Base-by-base conservation (phyloP, 2,329 filamentous ascomycete genomes). In the Ophiostoma populinum region DNA sequence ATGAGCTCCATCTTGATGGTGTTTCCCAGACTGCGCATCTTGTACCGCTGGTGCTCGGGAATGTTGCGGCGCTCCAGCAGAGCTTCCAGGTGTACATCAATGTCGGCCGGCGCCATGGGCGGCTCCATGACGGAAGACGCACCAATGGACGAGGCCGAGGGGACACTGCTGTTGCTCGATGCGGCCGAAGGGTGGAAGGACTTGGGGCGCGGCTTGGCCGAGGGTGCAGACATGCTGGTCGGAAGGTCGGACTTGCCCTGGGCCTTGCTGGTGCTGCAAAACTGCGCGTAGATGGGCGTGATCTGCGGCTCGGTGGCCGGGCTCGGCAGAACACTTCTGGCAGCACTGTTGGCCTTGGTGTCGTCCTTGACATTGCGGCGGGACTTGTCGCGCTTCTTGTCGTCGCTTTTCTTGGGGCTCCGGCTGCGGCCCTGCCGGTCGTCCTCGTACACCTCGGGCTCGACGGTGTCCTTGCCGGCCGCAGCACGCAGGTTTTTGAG, bases 1-100 rank as follows among this genome's bases (percentile, higher is more conserved):
- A 95, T 85, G 48, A 98, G 92, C 50, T 95, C 86, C 51, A 85
- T 81, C 57, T 98, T 98, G 60, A 95, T 86, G 24, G 80, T 79
- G 44, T 82, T 69, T 42, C 81, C 83, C 40, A 98, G 62, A 38
- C 76, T 86, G 30, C 87, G 72, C 85, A 98, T 94, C 58, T 92
- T 92, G 54, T 87, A 83, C 37, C 87, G 70, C 63, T 93, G 85
- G 43, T 93, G 80, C 49, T 92, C 81, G 3, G 87, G 86, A 36
- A 95, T 92, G 48, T 95, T 93, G 43, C 87, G 71, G 13, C 86
- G 75, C 51, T 93, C 83, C 55, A 92, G 53, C 55, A 72, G 65
- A 3, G 66, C 70, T 46, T 76, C 70, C 32, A 73, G 62, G 42
- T 72, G 67, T 38, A 55, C 57, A 41, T 69, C 60, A 26, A 74